Base-by-base conservation (phyloP, 2,329 filamentous ascomycete genomes). In the Fusarium sp. region DNA sequence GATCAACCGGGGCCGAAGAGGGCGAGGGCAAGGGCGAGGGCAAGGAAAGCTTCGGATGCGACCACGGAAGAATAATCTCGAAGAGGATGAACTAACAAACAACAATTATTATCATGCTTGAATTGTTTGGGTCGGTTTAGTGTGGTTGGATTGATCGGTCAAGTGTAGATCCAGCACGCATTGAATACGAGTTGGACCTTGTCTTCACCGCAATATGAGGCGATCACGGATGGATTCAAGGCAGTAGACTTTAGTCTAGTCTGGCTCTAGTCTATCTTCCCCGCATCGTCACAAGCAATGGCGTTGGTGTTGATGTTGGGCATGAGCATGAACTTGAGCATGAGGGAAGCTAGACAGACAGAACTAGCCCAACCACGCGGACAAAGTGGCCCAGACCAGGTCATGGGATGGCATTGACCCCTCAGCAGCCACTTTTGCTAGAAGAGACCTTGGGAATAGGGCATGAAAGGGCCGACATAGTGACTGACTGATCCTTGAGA, bases 391-490 rank as follows among this genome's bases (percentile, higher is more conserved):
- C 36, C 48, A 48, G 61, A 28, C 61, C 28, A 62, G 70, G 61
- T 73, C 70, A 73, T 73, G 70, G 73, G 70, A 61, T 68, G 44
- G 38, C 50, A 50, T 65, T 44, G 61, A 65, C 67, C 47, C n/a
- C 47, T 48, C 53, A 45, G 69, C 47, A 61, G 50, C 33, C 57
- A 64, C 57, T 39, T 38, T 41, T 56, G 31, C 57, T 30, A 38
- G 55, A 47, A 54, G 24, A 33, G 20, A 56, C 57, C 63, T 61
- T 48, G 63, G 28, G 22, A 41, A 55, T 24, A 33, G 38, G 48
- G 53, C 53, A 68, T 51, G 56, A 53, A 41, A 58, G 39, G 51
- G 47, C 31, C 53, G 50, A 41, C 28, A 38, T 45, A 71, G 56
- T 70, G 68, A 61, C 66, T 66, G 41, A 48, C 24, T 33, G 55